Evolutionary conservation across 2,329 filamentous ascomycete genomes (phyloP), one percentile per base, ranked within the genome.

Genomic region (Colletotrichum nymphaeae): DNA sequence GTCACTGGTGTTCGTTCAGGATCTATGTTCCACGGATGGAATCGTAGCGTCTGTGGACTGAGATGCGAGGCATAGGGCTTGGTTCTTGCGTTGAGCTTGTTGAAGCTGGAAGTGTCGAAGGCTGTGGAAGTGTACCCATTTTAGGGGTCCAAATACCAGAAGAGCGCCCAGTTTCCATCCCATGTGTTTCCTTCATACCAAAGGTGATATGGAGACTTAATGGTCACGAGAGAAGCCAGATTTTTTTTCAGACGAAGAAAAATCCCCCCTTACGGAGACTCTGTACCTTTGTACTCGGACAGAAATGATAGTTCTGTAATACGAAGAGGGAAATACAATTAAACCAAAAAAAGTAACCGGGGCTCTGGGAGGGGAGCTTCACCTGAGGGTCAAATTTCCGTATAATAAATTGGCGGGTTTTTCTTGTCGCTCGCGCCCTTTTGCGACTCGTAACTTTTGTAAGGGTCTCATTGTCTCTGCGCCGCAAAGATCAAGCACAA

Each of bases 311-410:
- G 11, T 7, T 49, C 8, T 49, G 42, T 26, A 49, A 66, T 46
- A 46, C 42, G 30, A 60, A 53, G 19, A 26, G 46, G 42, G 42
- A 6, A 30, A 52, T 32, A 16, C 24, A 30, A 35, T n/a, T 2
- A 49, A 63, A 35, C 28, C 19, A 49, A 49, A 62, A 62, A 49
- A 55, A 37, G 55, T 28, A 37, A 42, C 19, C 46, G 46, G 66
- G 14, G 37, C 37, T 42, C 14, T 42, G 14, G 37, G 37, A 16
- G 37, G 37, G 37, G 60, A 46, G 60, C 70, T 60, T 49, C 42
- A 70, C 67, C 70, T 70, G 67, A 73, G 55, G 19, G 55, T 55
- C 70, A 70, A 65, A 73, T 73, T 73, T 73, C 70, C 67, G 70
- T 59, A 35, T 49, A n/a, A n/a, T 49, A 49, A 59, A 65, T 70